A percentile compares a stretch with the other conserved stretches of the same genome.
Evolutionary conservation across 345 rosid species (phyloP).

Genomic region (Chamaenerion angustifolium): DNA sequence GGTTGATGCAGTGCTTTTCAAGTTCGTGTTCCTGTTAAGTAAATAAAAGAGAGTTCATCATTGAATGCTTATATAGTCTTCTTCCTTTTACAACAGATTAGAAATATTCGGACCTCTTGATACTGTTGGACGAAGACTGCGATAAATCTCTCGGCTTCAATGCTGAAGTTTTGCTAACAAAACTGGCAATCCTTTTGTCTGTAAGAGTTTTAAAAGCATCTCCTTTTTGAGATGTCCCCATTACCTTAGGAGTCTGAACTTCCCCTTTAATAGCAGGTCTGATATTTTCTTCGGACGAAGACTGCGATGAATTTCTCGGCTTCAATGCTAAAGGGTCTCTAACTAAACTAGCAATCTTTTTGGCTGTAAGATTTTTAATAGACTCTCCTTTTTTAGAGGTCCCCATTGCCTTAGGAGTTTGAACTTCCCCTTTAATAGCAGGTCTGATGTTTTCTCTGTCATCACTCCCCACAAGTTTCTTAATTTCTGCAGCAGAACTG

Average conservation of each 20-base stretch:
- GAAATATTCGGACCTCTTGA: constrained; percentile 25
- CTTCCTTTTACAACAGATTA: background rate
- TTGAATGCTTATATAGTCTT: background rate
- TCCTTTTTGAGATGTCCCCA: constrained; percentile 2
- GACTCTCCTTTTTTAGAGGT: constrained; percentile 7
- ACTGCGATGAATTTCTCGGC: constrained; percentile 30
- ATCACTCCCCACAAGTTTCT: constrained; percentile 12
- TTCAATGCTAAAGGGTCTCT: constrained; percentile 50
- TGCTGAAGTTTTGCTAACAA: constrained; percentile 41
- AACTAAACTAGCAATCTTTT: constrained; percentile 37
- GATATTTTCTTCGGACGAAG: constrained; percentile 37
- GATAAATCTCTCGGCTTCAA: constrained; percentile 31
- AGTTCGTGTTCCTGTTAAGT: constrained; percentile 23
- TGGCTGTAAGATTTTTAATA: constrained; percentile 46
- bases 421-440: constrained; percentile 8
- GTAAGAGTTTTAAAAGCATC: constrained; percentile 36
- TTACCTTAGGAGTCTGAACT: constrained; percentile 10
- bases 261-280: constrained; percentile 13
- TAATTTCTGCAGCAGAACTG: constrained; percentile 8
- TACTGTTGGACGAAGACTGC: constrained; percentile 40
- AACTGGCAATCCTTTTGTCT: constrained; percentile 44
- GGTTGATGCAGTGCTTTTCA: constrained; percentile 23
- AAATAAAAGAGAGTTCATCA: constrained; percentile 1
- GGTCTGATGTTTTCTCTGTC: constrained; percentile 25
- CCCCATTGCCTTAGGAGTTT: constrained; percentile 9